Evolutionary conservation across 1,139 yeast genomes (phyloP), one percentile per base, ranked within the genome.

Genomic region (Kluyveromyces sp.): DNA sequence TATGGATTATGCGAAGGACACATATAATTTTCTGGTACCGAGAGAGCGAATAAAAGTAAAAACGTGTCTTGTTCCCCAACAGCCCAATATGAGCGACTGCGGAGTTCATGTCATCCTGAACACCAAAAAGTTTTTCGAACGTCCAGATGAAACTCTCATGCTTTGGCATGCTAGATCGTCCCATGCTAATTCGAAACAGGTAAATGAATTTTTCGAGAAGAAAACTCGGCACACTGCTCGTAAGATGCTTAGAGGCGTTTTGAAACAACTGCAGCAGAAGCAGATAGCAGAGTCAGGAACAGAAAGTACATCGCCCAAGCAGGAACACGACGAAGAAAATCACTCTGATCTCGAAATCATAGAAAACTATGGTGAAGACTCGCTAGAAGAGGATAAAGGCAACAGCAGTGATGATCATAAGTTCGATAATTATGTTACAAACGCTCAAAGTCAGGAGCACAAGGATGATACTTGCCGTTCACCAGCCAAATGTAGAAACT

Each of bases 71-170:
- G 94, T 88, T 0, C 96, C 96, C 0, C 79, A 75, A 49, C 99
- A 94, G 58, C 79, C 80, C 40, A 94, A 94, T 60, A 80, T 81
- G 64, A 86, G 89, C 57, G 98, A 94, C 61, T 94, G 99, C 66
- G 99, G 99, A 1, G 78, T 94, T 18, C 96, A 86, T 65, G 84
- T 92, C 3, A 81, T 94, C 20, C 83, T 83, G 55, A 92, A 86
- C 56, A 75, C 85, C 18, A 73, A 76, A 48, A 76, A 74, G 53
- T 83, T 89, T 68, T 67, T 86, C 41, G 65, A 68, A 31, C 64
- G 73, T 39, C 78, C 81, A 0, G 58, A 59, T 0, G 67, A 59
- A 35, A 77, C 85, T 46, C 70, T 79, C 33, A 59, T 63, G 30
- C 54, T 76, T 11, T 80, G 88, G 86, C 52, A 50, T 46, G 60